Conservation (phyloP, 441 rosid genomes). For the Eruca vesicaria region DNA sequence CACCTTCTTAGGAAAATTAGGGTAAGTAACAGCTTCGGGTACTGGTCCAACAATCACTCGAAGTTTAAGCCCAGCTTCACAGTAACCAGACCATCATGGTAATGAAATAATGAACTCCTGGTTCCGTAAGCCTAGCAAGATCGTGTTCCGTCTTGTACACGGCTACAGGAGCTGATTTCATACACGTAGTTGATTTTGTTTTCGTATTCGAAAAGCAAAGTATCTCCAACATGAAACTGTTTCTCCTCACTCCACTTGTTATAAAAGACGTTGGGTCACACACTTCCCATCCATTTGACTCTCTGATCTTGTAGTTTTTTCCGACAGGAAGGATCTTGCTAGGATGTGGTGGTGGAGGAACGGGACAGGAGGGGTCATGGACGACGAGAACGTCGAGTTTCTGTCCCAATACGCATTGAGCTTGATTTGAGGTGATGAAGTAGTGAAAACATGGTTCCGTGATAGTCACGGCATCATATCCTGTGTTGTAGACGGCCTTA, state of each 20-base stretch:
- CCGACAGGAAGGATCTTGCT: neutral
- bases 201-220: neutral
- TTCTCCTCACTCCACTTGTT: neutral
- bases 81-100: neutral
- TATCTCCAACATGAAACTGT: neutral
- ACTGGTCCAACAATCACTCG: neutral
- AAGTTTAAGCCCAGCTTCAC: constrained; percentile 1
- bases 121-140: neutral
- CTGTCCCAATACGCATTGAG: neutral
- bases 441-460: neutral
- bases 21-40: no score
- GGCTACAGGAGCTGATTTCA: neutral
- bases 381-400: neutral
- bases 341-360: neutral
- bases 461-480: neutral
- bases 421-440: neutral
- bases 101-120: neutral
- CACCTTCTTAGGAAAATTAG: neutral
- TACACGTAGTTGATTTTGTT: neutral
- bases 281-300: neutral
- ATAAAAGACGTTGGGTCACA: neutral
- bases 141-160: neutral
- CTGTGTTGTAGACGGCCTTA: neutral
- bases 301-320: neutral
- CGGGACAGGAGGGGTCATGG: neutral